Evolutionary conservation across 306 rosid genomes (phyloP).

Genomic region (Rubus idaeus): DNA sequence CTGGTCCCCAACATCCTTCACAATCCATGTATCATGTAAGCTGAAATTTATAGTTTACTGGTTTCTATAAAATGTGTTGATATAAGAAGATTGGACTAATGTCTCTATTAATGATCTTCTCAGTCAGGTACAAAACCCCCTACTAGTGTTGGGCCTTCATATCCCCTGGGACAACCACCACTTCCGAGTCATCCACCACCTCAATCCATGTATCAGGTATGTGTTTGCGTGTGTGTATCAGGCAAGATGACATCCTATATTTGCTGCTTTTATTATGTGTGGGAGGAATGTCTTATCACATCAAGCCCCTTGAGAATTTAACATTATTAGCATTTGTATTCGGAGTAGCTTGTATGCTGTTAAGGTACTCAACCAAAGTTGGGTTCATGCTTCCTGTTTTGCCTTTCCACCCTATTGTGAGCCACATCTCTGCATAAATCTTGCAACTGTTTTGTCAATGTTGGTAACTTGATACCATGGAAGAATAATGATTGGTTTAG

Average conservation of each 20-base stretch:
- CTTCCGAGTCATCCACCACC: conserved; percentile 66
- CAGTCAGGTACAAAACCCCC: conserved; percentile 78
- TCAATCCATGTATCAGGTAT: conserved; percentile 79
- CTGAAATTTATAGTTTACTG: conserved; percentile 29
- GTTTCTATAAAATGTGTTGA: conserved; percentile 9
- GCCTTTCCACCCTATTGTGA: background rate
- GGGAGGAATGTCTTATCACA: background rate
- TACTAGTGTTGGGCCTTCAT: conserved; percentile 57
- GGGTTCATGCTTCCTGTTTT: background rate
- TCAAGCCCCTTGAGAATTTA: background rate
- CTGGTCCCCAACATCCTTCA: conserved; percentile 63
- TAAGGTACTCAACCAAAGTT: background rate
- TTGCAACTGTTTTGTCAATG: background rate
- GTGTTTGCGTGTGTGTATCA: background rate
- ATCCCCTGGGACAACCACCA: conserved; percentile 63
- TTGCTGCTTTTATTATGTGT: background rate
- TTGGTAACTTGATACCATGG: background rate
- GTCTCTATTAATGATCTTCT: conserved; percentile 32
- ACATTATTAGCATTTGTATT: background rate
- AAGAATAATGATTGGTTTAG: background rate
- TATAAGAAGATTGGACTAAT: conserved; percentile 10
- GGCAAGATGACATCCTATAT: background rate
- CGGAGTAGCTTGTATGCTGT: background rate
- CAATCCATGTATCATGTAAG: conserved; percentile 91
- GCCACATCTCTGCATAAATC: background rate